Conservation (phyloP, 192 early-diverging fungal genomes). For the Piromyces finnis region DNA sequence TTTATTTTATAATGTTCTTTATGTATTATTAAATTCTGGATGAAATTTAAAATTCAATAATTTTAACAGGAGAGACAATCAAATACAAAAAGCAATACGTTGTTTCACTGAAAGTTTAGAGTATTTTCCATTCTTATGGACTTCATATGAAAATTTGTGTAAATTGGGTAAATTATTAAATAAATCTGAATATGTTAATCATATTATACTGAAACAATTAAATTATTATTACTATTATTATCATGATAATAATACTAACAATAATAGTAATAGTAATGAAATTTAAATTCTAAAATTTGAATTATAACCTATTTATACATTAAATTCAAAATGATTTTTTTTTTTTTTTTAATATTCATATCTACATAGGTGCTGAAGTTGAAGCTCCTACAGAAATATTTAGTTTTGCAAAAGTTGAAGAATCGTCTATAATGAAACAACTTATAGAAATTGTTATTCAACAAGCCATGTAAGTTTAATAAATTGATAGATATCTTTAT, state of each 20-base stretch:
- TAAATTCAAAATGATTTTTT: no score
- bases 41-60: no score
- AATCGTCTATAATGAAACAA: constrained; percentile 1
- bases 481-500: no score
- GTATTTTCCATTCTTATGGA: constrained; percentile 25
- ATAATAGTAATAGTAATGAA: no score
- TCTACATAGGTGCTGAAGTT: not conserved
- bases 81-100: constrained; percentile 10
- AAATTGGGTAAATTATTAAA: constrained; percentile 16
- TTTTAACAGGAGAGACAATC: constrained; percentile 5
- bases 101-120: constrained; percentile 15
- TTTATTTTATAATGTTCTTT: no score
- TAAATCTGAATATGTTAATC: not conserved
- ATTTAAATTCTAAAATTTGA: no score
- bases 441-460: constrained; percentile 27
- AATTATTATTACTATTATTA: no score
- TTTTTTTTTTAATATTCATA: no score
- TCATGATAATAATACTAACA: no score
- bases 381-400: not conserved
- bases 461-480: constrained; percentile 7
- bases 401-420: constrained; percentile 1
- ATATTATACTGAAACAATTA: no score
- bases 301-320: no score
- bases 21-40: no score
- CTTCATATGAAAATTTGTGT: constrained; percentile 22